Conservation (phyloP, 768 basidiomycete species). For the Artomyces pyxidatus region DNA sequence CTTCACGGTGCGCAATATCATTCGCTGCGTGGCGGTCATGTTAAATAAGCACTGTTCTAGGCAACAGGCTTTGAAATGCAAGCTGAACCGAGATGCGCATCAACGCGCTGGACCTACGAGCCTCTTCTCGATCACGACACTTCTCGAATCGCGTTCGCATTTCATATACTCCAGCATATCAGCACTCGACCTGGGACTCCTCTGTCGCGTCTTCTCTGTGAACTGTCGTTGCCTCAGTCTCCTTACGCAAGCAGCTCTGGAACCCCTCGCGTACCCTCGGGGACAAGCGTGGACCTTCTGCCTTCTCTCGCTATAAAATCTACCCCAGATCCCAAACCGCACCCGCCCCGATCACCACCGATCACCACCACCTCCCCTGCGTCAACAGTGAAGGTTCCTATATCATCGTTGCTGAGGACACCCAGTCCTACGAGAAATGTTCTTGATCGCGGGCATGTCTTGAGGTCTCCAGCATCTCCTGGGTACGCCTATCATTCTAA, state of each 20-base stretch:
- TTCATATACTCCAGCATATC: constrained; percentile 6
- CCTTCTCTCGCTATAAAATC: background rate
- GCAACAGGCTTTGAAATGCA: background rate
- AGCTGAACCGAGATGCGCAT: background rate
- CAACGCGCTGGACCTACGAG: constrained; percentile 11
- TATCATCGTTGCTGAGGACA: background rate
- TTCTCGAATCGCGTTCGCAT: constrained; percentile 14
- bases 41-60: background rate
- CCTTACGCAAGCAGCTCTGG: background rate
- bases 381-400: background rate
- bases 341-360: too few relatives aligned
- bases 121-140: constrained; percentile 10
- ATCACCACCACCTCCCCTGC: background rate
- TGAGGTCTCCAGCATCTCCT: too few relatives aligned
- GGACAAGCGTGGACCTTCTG: background rate
- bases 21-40: background rate
- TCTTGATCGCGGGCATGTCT: too few relatives aligned
- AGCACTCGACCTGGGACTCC: constrained; percentile 5
- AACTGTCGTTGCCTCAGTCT: background rate
- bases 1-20: constrained; percentile 8
- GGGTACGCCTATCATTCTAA: too few relatives aligned
- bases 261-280: background rate
- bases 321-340: background rate
- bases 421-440: too few relatives aligned
- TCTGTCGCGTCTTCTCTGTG: constrained; percentile 4